Base-by-base conservation (phyloP, 2,329 filamentous ascomycete species). In the Calonectria leucothoes region DNA sequence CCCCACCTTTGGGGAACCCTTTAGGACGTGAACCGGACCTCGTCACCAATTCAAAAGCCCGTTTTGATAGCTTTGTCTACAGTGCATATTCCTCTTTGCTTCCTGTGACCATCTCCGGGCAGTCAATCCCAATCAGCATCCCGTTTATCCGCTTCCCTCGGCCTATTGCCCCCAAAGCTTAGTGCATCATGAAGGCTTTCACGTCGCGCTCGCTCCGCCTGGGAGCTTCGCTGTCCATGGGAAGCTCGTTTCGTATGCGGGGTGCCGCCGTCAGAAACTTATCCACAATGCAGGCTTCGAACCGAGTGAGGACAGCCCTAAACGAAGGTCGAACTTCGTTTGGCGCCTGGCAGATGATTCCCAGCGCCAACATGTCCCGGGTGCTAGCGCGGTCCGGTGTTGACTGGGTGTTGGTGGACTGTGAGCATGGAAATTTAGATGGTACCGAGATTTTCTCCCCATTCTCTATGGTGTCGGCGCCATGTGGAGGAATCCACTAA, bases 351-450 rank as follows among this genome's bases (percentile, higher is more conserved):
- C 91, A 93, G 83, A 91, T 91, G 86, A 83, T 93, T 68, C 91
- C 91, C 0, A 90, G 91, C 0, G 86, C 88, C 55, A 92, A 92
- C 74, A 84, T 92, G 15, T 91, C 91, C 6, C 87, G 91, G 67
- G 82, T 88, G 23, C 84, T 94, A 61, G 92, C 93, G 2, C 86
- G 91, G 69, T 84, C 89, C 1, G 92, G 91, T 1, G 87, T 92
- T 1, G 92, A 94, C 80, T 94, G 92, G 88, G 89, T 94, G 12
- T 86, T 93, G 82, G 89, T 90, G 65, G 89, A 89, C 74, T 88
- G 88, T 70, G 89, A 89, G 77, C 89, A 90, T 77, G 89, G 89
- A 11, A 88, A 87, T 74, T 83, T 90, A 71, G 87, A 87, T 45
- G 88, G 85, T 86, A 77, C 39, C 78, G 66, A 11, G 35, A 15